These are phyloP conservation scores for Leishmania martiniquensis DNA, from an alignment of 208 protist genomes.

Conservation along the genomic window DNA sequence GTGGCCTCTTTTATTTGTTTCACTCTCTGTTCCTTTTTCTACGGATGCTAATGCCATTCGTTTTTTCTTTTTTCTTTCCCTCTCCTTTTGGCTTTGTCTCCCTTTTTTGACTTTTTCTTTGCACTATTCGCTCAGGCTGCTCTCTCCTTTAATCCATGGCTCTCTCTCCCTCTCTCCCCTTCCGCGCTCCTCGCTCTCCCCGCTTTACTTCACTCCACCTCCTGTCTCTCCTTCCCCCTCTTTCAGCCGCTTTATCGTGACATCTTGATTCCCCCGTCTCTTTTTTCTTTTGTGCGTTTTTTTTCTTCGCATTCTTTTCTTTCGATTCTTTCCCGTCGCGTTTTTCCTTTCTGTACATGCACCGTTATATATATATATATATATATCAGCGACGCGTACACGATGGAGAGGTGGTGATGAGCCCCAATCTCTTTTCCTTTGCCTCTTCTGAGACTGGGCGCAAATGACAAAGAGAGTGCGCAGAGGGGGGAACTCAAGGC, in stretches of 20 bases:
- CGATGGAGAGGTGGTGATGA: neutral
- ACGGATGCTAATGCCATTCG: neutral
- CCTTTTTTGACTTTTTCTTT: slow-evolving; percentile 4
- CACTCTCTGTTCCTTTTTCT: slow-evolving; percentile 5
- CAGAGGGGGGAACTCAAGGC: neutral
- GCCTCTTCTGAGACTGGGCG: neutral
- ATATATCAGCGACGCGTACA: neutral
- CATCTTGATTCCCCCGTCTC: slow-evolving; percentile 9
- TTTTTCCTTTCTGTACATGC: slow-evolving; percentile 5
- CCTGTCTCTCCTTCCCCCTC: neutral
- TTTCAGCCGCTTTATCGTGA: slow-evolving; percentile 8
- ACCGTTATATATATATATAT: too few relatives aligned
- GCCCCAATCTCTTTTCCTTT: slow-evolving; percentile 10
- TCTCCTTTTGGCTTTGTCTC: slow-evolving; percentile 2
- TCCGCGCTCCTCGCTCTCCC: neutral
- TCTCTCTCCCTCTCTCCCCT: slow-evolving; percentile 6
- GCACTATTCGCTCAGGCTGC: neutral
- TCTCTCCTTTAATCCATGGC: neutral
- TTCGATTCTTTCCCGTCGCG: neutral
- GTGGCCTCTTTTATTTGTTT: slow-evolving; percentile 8
- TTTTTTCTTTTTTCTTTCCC: neutral
- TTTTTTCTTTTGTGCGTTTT: slow-evolving; percentile 3
- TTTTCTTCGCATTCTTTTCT: neutral
- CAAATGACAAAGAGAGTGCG: neutral
- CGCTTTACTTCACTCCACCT: neutral